Evolutionary conservation across 768 basidiomycete genomes (phyloP), one percentile per base, ranked within the genome.

Genomic region (Pleurotus tuoliensis): DNA sequence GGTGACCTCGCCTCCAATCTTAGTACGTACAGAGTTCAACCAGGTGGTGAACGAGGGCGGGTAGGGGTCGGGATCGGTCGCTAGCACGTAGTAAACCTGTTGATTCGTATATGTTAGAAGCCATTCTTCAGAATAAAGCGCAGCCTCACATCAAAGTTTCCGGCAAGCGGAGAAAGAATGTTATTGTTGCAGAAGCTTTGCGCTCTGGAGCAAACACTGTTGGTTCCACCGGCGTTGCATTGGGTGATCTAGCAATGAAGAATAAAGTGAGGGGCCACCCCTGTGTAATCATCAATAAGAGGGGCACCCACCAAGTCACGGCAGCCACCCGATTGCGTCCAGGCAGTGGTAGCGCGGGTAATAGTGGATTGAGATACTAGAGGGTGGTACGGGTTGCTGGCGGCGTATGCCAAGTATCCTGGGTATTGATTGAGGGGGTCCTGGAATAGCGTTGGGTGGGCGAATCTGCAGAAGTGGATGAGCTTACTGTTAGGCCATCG

Each of bases 141-240:
- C 44, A 30, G n/a, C 63, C 71, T 20, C 60, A 79, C 80, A 64
- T 86, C 82, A 58, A 70, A 84, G 61, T 77, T 69, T 37, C 84
- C 84, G 12, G 75, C 76, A 43, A 85, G 72, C 24, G 81, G 79
- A 0, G 71, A 74, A 5, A 85, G 69, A 55, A 88, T 77, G 45
- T 78, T 66, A 61, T 71, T 74, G 66, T 86, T 84, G 71, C 86
- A 88, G 71, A 67, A 82, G 47, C 62, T 71, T 63, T 86, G 84
- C 4, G 86, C 85, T 2, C 61, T 59, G 0, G 84, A 81, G 65
- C 86, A 88, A 4, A 78, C 77, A 0, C 71, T 66, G 58, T 82
- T 73, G 15, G 71, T 71, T 18, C 78, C 80, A 1, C 67, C 71
- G 56, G 73, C 73, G 64, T 86, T 73, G 65, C 86, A 86, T 1